These are phyloP conservation scores for Sphagnum magellanicum DNA, from an alignment of 228 moss, liverwort and hornwort species.

Conservation along the genomic window DNA sequence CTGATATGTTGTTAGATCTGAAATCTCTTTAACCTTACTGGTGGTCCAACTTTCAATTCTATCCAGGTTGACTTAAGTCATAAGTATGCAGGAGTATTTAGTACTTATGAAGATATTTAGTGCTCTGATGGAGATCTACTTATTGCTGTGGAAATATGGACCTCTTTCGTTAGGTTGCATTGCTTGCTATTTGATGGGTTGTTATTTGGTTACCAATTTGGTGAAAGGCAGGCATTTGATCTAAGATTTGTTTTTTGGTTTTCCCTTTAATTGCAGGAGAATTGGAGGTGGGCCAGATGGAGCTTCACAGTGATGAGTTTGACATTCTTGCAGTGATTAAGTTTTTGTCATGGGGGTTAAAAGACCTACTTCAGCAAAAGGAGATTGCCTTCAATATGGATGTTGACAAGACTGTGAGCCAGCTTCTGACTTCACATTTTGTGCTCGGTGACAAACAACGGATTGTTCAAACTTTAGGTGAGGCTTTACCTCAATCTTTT, in stretches of 20 bases:
- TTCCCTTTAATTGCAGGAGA: slow-evolving; percentile 32
- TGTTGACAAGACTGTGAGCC: slow-evolving; percentile 42
- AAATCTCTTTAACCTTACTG: too few species aligned
- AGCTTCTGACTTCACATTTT: slow-evolving; percentile 37
- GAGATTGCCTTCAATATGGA: slow-evolving; percentile 55
- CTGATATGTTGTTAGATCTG: too few species aligned
- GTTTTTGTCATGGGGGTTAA: slow-evolving; percentile 71
- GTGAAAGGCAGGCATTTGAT: too few species aligned
- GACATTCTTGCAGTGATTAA: slow-evolving; percentile 61
- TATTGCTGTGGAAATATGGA: too few species aligned
- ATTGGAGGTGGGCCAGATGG: slow-evolving; percentile 77
- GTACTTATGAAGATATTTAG: too few species aligned
- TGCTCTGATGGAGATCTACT: too few species aligned
- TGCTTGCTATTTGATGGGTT: too few species aligned
- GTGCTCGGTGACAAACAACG: slow-evolving; percentile 78
- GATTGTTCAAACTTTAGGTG: slow-evolving; percentile 69
- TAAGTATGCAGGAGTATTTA: too few species aligned
- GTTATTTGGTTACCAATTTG: too few species aligned
- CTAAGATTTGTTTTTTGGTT: not conserved
- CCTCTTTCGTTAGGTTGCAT: too few species aligned
- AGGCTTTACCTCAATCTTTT: not conserved
- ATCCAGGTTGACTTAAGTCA: too few species aligned
- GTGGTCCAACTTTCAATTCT: too few species aligned
- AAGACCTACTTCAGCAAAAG: slow-evolving; percentile 64
- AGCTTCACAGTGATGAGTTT: slow-evolving; percentile 65